Evolutionary conservation across 768 basidiomycete species (phyloP).

Genomic region (Mycena filopes): DNA sequence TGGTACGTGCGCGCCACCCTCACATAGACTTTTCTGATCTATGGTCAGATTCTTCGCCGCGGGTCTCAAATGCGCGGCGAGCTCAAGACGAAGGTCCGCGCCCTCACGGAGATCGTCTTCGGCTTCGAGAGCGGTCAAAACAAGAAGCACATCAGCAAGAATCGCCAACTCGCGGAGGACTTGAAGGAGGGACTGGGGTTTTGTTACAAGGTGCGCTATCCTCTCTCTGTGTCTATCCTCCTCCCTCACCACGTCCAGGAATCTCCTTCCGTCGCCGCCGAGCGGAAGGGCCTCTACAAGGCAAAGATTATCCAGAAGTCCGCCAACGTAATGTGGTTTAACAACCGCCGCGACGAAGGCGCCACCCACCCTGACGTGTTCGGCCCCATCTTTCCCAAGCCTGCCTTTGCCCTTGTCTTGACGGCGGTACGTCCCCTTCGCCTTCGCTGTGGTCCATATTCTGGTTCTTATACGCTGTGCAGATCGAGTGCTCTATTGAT

Average conservation of each 20-base stretch:
- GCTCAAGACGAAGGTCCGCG: conserved; percentile 33
- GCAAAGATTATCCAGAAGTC: conserved; percentile 37
- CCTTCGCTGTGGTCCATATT: too few relatives aligned
- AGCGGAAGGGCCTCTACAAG: conserved; percentile 38
- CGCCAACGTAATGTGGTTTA: conserved; percentile 41
- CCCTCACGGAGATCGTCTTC: conserved; percentile 33
- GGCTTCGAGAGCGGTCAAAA: conserved; percentile 37
- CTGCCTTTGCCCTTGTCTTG: conserved; percentile 33
- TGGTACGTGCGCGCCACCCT: conserved; percentile 23
- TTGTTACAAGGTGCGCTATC: conserved; percentile 33
- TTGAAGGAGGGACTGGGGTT: conserved; percentile 34
- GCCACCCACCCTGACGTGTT: conserved; percentile 35
- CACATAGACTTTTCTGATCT: background rate
- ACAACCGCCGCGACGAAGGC: conserved; percentile 40
- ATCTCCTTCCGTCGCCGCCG: background rate
- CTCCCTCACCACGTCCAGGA: background rate
- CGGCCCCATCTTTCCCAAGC: conserved; percentile 33
- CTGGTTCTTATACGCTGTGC: background rate
- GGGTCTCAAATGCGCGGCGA: conserved; percentile 37
- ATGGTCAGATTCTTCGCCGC: conserved; percentile 27
- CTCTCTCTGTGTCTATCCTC: background rate
- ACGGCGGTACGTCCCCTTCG: conserved; percentile 25
- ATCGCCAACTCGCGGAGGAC: conserved; percentile 34
- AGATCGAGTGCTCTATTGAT: background rate
- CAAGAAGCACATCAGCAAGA: conserved; percentile 27